Conservation (phyloP, 1,284 basidiomycete genomes). For the Ceratobasidium sp. region DNA sequence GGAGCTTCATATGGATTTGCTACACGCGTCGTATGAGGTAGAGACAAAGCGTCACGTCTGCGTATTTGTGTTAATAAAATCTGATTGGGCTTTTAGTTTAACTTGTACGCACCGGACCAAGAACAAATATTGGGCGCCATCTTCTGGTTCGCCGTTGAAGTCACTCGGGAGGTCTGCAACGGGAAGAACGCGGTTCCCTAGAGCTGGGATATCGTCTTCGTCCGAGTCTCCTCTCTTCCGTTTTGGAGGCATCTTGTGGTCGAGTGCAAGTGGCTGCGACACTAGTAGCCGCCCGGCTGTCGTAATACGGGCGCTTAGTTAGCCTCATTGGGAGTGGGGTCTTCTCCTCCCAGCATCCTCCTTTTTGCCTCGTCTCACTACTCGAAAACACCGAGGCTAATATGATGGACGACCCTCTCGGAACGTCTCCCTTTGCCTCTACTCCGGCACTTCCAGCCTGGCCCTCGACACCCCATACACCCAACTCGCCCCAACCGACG, state of each 20-base stretch:
- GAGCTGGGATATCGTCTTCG: slow-evolving; percentile 7
- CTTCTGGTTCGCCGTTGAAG: slow-evolving; percentile 46
- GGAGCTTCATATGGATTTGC: slow-evolving; percentile 36
- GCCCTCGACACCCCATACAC: slow-evolving; percentile 35
- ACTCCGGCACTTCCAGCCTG: slow-evolving; percentile 28
- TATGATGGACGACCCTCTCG: slow-evolving; percentile 41
- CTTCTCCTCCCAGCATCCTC: not conserved
- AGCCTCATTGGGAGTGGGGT: slow-evolving; percentile 2
- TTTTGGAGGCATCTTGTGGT: slow-evolving; percentile 20
- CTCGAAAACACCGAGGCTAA: not conserved
- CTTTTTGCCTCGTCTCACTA: not conserved
- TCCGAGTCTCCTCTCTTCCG: slow-evolving; percentile 12
- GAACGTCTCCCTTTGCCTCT: slow-evolving; percentile 37
- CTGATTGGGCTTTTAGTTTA: not conserved
- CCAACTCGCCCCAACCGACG: slow-evolving; percentile 39
- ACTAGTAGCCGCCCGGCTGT: not conserved
- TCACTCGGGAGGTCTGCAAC: slow-evolving; percentile 48
- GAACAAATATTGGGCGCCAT: slow-evolving; percentile 49
- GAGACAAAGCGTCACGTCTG: slow-evolving; percentile 43
- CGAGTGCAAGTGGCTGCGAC: too few species aligned
- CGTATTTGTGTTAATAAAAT: not conserved
- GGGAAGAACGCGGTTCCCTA: slow-evolving; percentile 47
- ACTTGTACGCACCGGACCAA: slow-evolving; percentile 45
- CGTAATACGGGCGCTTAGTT: slow-evolving; percentile 25
- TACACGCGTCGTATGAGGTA: slow-evolving; percentile 45